Evolutionary conservation across 2,329 filamentous ascomycete species (phyloP), one percentile per base, ranked within the genome.

Genomic region (Botryosphaeria dothidea): DNA sequence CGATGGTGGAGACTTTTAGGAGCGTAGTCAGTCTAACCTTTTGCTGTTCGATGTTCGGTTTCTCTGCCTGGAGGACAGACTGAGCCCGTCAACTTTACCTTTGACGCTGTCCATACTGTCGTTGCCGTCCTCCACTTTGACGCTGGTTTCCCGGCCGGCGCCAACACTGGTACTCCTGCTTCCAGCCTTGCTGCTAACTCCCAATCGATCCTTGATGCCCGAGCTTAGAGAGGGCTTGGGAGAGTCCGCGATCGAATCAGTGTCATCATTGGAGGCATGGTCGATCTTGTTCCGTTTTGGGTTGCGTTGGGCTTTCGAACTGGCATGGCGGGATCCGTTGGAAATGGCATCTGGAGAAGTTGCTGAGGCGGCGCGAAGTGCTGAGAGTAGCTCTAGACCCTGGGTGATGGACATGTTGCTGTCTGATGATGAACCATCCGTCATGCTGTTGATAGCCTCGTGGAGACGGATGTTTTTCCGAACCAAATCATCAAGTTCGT

Each of bases 61-160:
- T 63, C 46, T 54, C 36, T 54, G 41, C 19, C 62, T 57, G 31
- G n/a, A 29, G 43, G 62, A 64, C 49, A 57, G 49, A 36, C 51
- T 48, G 62, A 34, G 49, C 29, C 49, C 51, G 62, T 64, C 48
- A 45, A 63, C 61, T 63, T 78, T 78, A 73, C 79, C 79, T 74
- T 83, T 82, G 62, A 77, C 72, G 68, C 76, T 77, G 51, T 75
- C 77, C 29, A 81, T 79, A 46, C 74, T 78, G 48, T 81, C 80
- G 15, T 74, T 77, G 34, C 76, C 77, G 62, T 84, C 81, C 68
- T 83, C 82, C 54, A 78, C 75, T 68, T 84, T 84, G n/a, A 83
- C 82, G 54, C 78, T 81, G n/a, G 80, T 72, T 67, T 84, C 82
- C 38, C 82, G 74, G 15, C 74, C 79, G 58, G 77, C 78, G 15